Evolutionary conservation across 179 eudicot species (phyloP), one percentile per base, ranked within the genome.

Genomic region (Pouteria campechiana): DNA sequence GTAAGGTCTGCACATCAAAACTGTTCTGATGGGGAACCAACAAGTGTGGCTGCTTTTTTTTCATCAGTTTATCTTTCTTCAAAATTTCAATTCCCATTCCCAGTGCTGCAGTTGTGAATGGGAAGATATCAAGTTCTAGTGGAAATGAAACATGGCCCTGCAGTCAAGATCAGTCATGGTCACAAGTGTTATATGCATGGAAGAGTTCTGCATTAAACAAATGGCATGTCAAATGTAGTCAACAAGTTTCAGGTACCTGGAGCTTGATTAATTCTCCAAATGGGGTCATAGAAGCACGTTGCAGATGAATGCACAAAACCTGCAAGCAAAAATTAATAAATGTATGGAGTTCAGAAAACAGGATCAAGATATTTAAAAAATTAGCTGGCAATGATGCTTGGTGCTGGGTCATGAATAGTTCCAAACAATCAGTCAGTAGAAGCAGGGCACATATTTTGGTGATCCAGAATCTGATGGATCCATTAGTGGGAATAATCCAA

Each of bases 251-350:
- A 59, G 17, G 37, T 75, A 90, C 98, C 95, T 67, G 72, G 55
- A 76, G 65, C 63, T 90, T 90, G 44, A 74, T 50, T 19, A 60
- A 57, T 52, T 90, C 90, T 33, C 95, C 98, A 54, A 65, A 71
- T 44, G 56, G 33, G 60, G 78, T 76, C 35, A 65, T 17, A 23
- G 89, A 84, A 65, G 62, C 84, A 33, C 95, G 89, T 56, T 89
- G 93, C 24, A 89, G 67, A 54, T 89, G 85, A 63, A 89, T 60
- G 71, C 86, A 89, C 35, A 89, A 63, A 68, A 90, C 68, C 97
- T 89, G 81, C 39, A 41, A 15, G 42, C n/a, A 35, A 21, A 7
- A 0, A 40, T n/a, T n/a, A n/a, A n/a, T n/a, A n/a, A n/a, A n/a
- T n/a, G n/a, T n/a, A n/a, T n/a, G n/a, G n/a, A n/a, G n/a, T n/a